phyloP scores from a whole-genome alignment of 257 asterid genomes.

The Perilla frutescens region DNA sequence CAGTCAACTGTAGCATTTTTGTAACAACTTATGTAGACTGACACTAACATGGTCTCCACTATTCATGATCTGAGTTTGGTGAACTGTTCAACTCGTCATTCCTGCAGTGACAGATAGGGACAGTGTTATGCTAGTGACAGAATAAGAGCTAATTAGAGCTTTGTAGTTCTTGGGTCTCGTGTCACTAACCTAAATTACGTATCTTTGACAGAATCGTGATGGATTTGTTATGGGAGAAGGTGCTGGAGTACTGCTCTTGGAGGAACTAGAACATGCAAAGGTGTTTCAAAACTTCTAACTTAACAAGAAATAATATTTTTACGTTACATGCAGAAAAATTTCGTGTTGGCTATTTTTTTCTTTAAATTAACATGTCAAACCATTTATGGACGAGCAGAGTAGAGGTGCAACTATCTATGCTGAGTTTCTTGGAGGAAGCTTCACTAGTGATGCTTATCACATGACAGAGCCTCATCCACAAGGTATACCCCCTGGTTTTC shows the following conservation, averaged over 20 bases:
- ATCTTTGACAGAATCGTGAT: slow-evolving; percentile 70
- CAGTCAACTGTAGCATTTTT: slow-evolving; percentile 14
- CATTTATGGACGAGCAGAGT: slow-evolving; percentile 49
- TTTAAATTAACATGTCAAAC: slow-evolving; percentile 19
- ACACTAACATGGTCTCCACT: not conserved
- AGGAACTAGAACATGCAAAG: slow-evolving; percentile 93
- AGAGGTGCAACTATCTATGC: slow-evolving; percentile 86
- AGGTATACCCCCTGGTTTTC: slow-evolving; percentile 48
- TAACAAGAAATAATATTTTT: not conserved
- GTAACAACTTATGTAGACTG: not conserved
- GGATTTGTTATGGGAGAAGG: slow-evolving; percentile 98
- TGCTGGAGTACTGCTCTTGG: slow-evolving; percentile 82
- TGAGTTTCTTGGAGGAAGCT: slow-evolving; percentile 89
- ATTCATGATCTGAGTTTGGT: slow-evolving; percentile 4
- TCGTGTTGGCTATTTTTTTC: slow-evolving; percentile 12
- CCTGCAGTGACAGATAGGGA: not conserved
- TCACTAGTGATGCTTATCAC: slow-evolving; percentile 86
- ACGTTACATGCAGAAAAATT: slow-evolving; percentile 4
- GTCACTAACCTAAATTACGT: slow-evolving; percentile 17
- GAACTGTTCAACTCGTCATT: not conserved
- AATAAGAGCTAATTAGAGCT: slow-evolving; percentile 20
- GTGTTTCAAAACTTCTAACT: slow-evolving; percentile 38
- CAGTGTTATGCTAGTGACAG: not conserved
- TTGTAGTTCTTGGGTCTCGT: slow-evolving; percentile 14
- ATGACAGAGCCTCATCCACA: slow-evolving; percentile 89